Evolutionary conservation across 768 basidiomycete species (phyloP), one percentile per base, ranked within the genome.

Genomic region (Agaricus blazei): DNA sequence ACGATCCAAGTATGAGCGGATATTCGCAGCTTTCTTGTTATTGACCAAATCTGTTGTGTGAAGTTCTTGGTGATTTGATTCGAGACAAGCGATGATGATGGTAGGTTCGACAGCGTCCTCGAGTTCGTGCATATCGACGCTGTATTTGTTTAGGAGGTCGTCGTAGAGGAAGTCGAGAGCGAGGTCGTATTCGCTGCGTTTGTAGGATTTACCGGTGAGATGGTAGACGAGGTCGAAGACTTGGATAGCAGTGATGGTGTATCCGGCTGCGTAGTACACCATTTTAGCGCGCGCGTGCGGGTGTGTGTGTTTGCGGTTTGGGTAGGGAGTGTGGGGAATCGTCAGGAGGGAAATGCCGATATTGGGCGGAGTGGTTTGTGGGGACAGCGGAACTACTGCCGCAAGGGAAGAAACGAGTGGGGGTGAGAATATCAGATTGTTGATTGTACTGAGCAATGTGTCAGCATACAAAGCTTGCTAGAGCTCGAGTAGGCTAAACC

Each of bases 161-260:
- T 50, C 47, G 5, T 36, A 56, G n/a, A 50, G 48, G 26, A 36
- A 49, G 19, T 56, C 54, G 9, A 49, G 42, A 1, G 54, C 54
- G 4, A 24, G 19, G 19, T 42, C 40, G 48, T 43, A 49, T 56
- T 56, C 48, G n/a, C 44, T 41, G 14, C 47, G 54, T 28, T 49
- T 56, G 48, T 49, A 50, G 3, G 54, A 56, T 37, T 49, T 49
- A 3, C 48, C 48, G 4, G 54, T 49, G n/a, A 56, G 47, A n/a
- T 56, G 54, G 26, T 49, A 56, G 6, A 56, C 54, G 48, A 56
- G 48, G 42, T 56, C 54, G 42, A 56, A 56, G 48, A 56, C 48
- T 12, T 56, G 48, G 24, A 27, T 36, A 34, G 27, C 43, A 15
- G 54, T 56, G 48, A 56, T 44, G 28, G 48, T 50, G 48, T 56